phyloP scores from a whole-genome alignment of 2,329 filamentous ascomycete genomes.

The Bipolaris sorokiniana region DNA sequence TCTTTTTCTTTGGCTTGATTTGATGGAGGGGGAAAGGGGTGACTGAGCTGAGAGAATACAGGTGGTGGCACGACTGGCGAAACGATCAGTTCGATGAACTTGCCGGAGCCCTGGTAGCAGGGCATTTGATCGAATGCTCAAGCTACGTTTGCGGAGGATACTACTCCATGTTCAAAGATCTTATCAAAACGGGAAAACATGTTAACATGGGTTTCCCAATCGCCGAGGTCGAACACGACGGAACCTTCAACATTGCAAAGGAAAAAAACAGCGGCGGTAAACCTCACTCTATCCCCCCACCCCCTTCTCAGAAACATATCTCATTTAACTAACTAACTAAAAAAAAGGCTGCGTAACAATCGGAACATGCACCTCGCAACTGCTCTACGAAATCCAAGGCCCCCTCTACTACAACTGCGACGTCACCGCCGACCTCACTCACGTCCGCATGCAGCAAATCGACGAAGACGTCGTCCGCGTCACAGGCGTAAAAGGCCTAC shows the following conservation, averaged over 20 bases:
- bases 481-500: constrained; percentile 48
- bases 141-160: constrained; percentile 40
- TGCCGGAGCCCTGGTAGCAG: constrained; percentile 46
- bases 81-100: constrained; percentile 45
- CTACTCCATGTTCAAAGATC: constrained; percentile 51
- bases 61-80: constrained; percentile 62
- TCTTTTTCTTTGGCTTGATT: too few species aligned
- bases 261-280: constrained; percentile 42
- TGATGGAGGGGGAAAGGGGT: too few species aligned
- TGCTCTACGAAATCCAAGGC: constrained; percentile 52
- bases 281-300: neutral
- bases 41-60: constrained; percentile 34
- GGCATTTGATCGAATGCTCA: constrained; percentile 51
- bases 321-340: neutral
- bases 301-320: too few species aligned
- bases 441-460: constrained; percentile 47
- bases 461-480: constrained; percentile 52
- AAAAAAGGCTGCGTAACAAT: constrained; percentile 43
- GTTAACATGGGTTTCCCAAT: constrained; percentile 45
- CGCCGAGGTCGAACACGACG: constrained; percentile 27
- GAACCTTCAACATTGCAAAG: constrained; percentile 38
- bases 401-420: constrained; percentile 58
- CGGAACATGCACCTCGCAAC: constrained; percentile 59
- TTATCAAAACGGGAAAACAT: constrained; percentile 41
- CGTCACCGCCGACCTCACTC: constrained; percentile 31